A percentile compares a stretch with the other conserved stretches of the same genome.
These are phyloP conservation scores for Pseudogymnoascus sp. DNA, from an alignment of 2,329 filamentous ascomycete species.

Conservation along the genomic window DNA sequence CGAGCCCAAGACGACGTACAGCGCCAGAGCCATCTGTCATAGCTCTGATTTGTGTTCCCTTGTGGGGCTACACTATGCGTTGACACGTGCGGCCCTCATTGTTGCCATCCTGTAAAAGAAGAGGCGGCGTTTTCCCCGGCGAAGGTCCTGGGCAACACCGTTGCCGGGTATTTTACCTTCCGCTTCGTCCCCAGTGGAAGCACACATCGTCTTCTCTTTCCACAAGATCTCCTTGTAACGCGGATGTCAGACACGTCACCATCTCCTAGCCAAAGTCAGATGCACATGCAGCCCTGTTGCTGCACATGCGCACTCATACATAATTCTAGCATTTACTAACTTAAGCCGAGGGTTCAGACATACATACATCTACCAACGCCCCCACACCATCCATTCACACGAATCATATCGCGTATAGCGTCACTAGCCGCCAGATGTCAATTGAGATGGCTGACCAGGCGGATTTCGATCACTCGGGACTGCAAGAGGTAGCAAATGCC, in stretches of 20 bases:
- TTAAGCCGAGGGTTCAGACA: not conserved
- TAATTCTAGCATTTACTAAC: slow-evolving; percentile 8
- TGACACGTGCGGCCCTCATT: slow-evolving; percentile 1
- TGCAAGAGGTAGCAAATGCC: slow-evolving; percentile 31
- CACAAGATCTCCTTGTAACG: slow-evolving; percentile 7
- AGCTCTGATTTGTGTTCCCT: slow-evolving; percentile 1
- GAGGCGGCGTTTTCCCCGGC: not conserved
- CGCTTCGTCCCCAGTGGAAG: slow-evolving; percentile 1
- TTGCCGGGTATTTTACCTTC: slow-evolving; percentile 6
- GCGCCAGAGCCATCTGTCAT: slow-evolving; percentile 6
- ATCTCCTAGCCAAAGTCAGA: slow-evolving; percentile 6
- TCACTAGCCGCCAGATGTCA: slow-evolving; percentile 19
- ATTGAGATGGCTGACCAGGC: slow-evolving; percentile 27
- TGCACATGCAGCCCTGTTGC: slow-evolving; percentile 1
- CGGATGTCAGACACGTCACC: slow-evolving; percentile 9
- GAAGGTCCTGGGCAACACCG: not conserved
- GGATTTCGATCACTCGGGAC: slow-evolving; percentile 29
- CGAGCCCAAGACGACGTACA: slow-evolving; percentile 1
- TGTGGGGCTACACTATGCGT: slow-evolving; percentile 1
- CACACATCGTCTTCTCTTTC: slow-evolving; percentile 3
- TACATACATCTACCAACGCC: not conserved
- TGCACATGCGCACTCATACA: slow-evolving; percentile 4
- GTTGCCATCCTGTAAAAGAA: not conserved
- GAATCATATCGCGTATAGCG: slow-evolving; percentile 24
- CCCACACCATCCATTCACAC: slow-evolving; percentile 15